Conservation (phyloP, 306 rosid genomes). For the Cicer arietinum region DNA sequence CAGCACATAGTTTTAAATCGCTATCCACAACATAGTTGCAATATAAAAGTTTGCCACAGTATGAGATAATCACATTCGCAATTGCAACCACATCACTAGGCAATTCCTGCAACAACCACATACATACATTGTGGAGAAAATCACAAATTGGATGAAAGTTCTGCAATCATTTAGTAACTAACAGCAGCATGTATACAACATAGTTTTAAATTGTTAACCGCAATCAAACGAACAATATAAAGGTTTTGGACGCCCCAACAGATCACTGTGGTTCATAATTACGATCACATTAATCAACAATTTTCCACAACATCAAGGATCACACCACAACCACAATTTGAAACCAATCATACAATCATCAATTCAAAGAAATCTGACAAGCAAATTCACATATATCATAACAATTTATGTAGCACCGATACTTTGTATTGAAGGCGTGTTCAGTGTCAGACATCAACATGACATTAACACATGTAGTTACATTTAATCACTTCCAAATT, state of each 20-base stretch:
- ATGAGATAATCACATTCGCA: neutral
- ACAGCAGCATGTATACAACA: too few species aligned
- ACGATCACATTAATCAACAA: neutral
- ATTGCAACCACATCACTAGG: neutral
- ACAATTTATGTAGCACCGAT: too few species aligned
- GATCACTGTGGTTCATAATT: neutral
- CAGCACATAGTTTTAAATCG: neutral
- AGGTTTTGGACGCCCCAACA: neutral
- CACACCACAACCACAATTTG: neutral
- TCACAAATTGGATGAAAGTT: too few species aligned
- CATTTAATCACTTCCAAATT: too few species aligned
- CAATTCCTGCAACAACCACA: neutral
- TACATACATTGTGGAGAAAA: too few species aligned
- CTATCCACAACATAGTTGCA: neutral
- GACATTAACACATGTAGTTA: too few species aligned
- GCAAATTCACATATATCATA: neutral
- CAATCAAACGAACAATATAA: neutral
- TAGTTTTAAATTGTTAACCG: neutral
- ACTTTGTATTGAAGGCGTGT: too few species aligned
- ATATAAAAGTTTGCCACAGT: neutral
- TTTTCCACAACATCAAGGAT: neutral
- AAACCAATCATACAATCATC: constrained; percentile 6
- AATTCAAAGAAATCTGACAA: constrained; percentile 25
- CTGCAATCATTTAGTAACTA: too few species aligned
- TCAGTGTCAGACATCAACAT: too few species aligned